Evolutionary conservation across 176 grass and related monocot species (phyloP), one percentile per base, ranked within the genome.

Genomic region (Oryza punctata): DNA sequence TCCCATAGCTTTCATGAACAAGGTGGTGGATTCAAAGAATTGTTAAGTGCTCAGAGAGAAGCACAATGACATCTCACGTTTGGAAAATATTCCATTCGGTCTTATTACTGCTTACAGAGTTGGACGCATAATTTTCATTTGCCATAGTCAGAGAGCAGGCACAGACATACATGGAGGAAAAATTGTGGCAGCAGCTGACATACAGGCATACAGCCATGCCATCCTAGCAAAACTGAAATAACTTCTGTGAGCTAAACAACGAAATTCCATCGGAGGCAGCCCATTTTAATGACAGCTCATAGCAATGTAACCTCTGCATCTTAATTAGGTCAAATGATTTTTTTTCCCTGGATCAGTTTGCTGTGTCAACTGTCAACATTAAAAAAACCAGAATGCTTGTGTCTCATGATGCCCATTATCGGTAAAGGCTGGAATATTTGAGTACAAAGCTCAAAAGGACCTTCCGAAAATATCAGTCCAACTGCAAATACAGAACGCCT

Each of bases 401-500:
- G 37, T 67, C 24, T 6, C 49, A 50, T 38, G 38, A 69, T 74
- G n/a, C 45, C 52, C 26, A 35, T 49, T 16, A 84, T 27, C 65
- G 7, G 59, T 73, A 72, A 35, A 67, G 24, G 29, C 13, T 30
- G 33, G 19, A 76, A 18, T 12, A 45, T 63, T 30, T 7, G n/a
- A 72, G 73, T 18, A 82, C 69, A 52, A 59, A 78, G 73, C 59
- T 78, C 38, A 4, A 35, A 78, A 40, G 47, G 27, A 28, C 73
- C 14, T 37, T 78, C 60, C 21, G 0, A 18, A 73, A 75, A 74
- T 73, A 67, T 63, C 27, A 80, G 63, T 28, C 32, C 44, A 75
- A 81, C 33, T 82, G 78, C 23, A 21, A 84, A 54, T 76, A 82
- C 66, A 84, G 43, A 82, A n/a, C 28, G 11, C 27, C n/a, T n/a